phyloP scores from a whole-genome alignment of 2,329 filamentous ascomycete species.

The Xylariales sp. region DNA sequence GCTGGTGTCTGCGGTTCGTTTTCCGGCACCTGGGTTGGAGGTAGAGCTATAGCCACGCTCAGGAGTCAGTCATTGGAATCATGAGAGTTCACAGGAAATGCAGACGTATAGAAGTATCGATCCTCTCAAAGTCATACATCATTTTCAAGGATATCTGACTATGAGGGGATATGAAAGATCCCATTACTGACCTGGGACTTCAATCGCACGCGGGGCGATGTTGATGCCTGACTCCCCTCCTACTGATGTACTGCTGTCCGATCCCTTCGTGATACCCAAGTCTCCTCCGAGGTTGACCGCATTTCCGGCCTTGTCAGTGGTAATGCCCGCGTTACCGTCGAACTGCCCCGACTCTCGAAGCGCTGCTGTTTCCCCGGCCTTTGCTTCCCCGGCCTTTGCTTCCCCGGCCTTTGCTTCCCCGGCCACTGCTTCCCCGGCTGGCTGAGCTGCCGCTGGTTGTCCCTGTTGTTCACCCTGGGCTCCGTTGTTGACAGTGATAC shows the following conservation, averaged over 20 bases:
- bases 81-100: too few relatives aligned
- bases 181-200: too few relatives aligned
- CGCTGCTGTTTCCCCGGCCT: slow-evolving; percentile 11
- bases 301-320: slow-evolving; percentile 11
- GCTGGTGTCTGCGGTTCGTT: neutral
- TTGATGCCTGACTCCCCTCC: slow-evolving; percentile 18
- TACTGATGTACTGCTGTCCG: slow-evolving; percentile 16
- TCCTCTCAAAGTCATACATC: too few relatives aligned
- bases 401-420: neutral
- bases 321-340: slow-evolving; percentile 16
- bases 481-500: slow-evolving; percentile 5
- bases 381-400: neutral
- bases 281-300: slow-evolving; percentile 16
- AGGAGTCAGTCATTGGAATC: neutral
- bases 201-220: slow-evolving; percentile 9
- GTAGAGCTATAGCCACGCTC: too few relatives aligned
- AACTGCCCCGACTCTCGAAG: slow-evolving; percentile 15
- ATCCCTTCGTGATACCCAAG: slow-evolving; percentile 18
- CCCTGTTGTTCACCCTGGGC: slow-evolving; percentile 1
- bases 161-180: too few relatives aligned
- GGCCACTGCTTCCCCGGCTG: neutral
- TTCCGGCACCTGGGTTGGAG: neutral
- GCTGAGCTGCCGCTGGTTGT: slow-evolving; percentile 3
- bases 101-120: too few relatives aligned
- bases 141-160: too few relatives aligned